Evolutionary conservation across 192 early-diverging fungal species (phyloP), one percentile per base, ranked within the genome.

Genomic region (Borealophlyctis nickersoniae): DNA sequence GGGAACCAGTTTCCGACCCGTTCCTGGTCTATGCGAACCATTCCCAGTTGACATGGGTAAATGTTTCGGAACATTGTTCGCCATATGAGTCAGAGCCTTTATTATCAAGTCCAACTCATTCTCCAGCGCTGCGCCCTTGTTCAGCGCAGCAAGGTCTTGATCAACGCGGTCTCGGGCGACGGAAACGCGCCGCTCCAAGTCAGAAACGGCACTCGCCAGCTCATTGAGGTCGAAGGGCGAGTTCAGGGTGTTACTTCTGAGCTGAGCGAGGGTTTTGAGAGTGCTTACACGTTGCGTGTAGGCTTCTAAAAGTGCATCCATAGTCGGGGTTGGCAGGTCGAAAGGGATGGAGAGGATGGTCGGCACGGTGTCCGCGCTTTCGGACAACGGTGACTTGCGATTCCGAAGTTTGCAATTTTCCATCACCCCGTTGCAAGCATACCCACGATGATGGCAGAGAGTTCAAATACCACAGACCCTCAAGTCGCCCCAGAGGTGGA

Each of bases 31-130:
- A 19, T 19, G 39, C 39, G 39, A 45, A 7, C 9, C 19, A 45
- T 7, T 13, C 7, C 9, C 9, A 13, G 19, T 7, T 13, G 39
- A 13, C 9, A 7, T 13, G 39, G 67, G 60, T 33, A 62, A 28
- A 22, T 63, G 60, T 27, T 31, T 22, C 0, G 67, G 67, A 13
- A 69, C 23, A 35, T 69, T 62, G 9, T 52, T 59, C 29, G 30
- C 23, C 59, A 69, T 69, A 57, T 62, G 60, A 45, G 39, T 45
- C 19, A 45, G 39, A 19, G 39, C 7, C 7, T 13, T 19, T 13
- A 19, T 45, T 19, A 45, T 45, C 7, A 19, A 45, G 39, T 45
- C 39, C 19, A 45, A 13, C 39, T 45, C 9, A 19, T 7, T 45
- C 39, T 13, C 9, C 39, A 45, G 7, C 19, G 39, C 39, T 19